Conservation (phyloP, 1,139 yeast genomes). For the Blastobotrys buckinghamii region DNA sequence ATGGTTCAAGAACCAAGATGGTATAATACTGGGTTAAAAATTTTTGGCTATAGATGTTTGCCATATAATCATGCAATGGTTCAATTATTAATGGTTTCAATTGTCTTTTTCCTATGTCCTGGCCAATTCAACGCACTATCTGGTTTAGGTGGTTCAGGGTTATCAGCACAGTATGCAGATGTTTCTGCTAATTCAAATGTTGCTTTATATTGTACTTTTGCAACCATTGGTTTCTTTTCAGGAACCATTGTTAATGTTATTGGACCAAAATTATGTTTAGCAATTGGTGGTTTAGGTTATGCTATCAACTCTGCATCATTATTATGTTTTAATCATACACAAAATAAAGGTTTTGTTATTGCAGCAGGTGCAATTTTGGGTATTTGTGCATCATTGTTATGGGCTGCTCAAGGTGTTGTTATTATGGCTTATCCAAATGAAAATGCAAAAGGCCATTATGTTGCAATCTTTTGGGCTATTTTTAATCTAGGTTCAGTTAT, state of each 20-base stretch:
- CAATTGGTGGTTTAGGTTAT: constrained; percentile 54
- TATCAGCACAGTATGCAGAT: constrained; percentile 8
- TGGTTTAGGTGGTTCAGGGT: constrained; percentile 51
- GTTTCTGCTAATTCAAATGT: constrained; percentile 49
- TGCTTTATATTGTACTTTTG: constrained; percentile 50
- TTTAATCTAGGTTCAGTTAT: constrained; percentile 60
- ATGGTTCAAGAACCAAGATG: constrained; percentile 14
- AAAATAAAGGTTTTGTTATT: constrained; percentile 50
- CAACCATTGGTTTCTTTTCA: constrained; percentile 51
- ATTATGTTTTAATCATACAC: constrained; percentile 44
- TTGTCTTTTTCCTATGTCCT: constrained; percentile 31
- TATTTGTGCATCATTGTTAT: constrained; percentile 48
- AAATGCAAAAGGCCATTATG: constrained; percentile 47
- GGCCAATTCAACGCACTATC: constrained; percentile 53
- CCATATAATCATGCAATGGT: constrained; percentile 24
- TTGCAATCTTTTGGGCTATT: constrained; percentile 53
- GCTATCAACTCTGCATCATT: constrained; percentile 50
- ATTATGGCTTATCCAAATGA: constrained; percentile 57
- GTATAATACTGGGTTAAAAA: constrained; percentile 19
- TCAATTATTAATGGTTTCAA: constrained; percentile 28
- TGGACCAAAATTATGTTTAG: constrained; percentile 45
- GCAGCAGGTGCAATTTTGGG: constrained; percentile 58
- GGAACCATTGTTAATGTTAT: constrained; percentile 53
- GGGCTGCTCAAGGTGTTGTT: constrained; percentile 59
- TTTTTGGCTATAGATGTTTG: constrained; percentile 14